Conservation (phyloP, 192 early-diverging fungal genomes). For the Backusella tuberculispora region DNA sequence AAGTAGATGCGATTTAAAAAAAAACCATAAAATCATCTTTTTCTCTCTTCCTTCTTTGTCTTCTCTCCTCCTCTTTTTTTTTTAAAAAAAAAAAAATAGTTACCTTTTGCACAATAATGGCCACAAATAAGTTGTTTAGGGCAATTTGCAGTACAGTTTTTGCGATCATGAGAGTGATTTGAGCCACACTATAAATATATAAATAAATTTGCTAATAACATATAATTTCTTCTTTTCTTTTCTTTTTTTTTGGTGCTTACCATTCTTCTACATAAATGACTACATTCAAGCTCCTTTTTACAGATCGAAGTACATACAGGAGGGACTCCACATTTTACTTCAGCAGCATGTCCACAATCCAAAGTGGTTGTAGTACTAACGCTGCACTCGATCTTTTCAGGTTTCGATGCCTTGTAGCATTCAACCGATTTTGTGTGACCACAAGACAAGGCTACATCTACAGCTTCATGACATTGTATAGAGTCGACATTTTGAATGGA, state of each 20-base stretch:
- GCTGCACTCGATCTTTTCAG: background rate
- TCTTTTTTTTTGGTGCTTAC: too few relatives aligned
- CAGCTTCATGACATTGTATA: conserved; percentile 6
- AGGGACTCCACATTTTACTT: background rate
- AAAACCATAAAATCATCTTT: background rate
- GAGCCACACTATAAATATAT: conserved; percentile 28
- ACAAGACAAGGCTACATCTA: conserved; percentile 13
- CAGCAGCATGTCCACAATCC: conserved; percentile 7
- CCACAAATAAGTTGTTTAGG: conserved; percentile 42
- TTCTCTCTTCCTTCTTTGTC: background rate
- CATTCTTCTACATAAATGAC: conserved; percentile 23
- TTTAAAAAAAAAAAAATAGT: too few relatives aligned
- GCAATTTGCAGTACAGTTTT: conserved; percentile 27
- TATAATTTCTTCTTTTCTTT: too few relatives aligned
- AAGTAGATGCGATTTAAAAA: background rate
- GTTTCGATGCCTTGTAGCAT: background rate
- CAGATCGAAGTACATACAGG: conserved; percentile 21
- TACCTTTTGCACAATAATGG: conserved; percentile 38
- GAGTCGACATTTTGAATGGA: background rate
- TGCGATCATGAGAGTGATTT: conserved; percentile 31
- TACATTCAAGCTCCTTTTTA: conserved; percentile 17
- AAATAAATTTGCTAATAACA: background rate
- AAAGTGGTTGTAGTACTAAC: background rate
- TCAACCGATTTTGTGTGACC: conserved; percentile 21
- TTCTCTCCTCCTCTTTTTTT: too few relatives aligned